Evolutionary conservation across 495 filamentous ascomycete genomes (phyloP).

Genomic region (Podospora comata): DNA sequence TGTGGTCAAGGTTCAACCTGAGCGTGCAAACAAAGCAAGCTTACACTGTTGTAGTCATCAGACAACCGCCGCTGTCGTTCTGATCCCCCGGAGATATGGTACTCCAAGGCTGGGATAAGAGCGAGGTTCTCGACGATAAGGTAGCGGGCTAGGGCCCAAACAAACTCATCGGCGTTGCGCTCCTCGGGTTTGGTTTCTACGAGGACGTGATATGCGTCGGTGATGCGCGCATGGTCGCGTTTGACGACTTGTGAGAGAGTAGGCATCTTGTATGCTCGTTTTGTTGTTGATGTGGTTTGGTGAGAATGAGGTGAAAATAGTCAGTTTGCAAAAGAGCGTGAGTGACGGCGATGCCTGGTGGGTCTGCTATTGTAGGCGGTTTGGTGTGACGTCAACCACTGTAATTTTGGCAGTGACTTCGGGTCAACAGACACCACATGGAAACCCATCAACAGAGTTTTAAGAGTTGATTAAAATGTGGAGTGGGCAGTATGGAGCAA

Average conservation of each 20-base stretch:
- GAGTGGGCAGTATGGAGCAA: no score
- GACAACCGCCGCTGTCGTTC: slow-evolving; percentile 24
- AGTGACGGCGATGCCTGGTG: not conserved
- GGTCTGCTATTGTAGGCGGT: not conserved
- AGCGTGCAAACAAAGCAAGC: slow-evolving; percentile 3
- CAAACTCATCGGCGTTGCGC: slow-evolving; percentile 24
- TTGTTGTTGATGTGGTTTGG: not conserved
- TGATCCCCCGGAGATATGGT: slow-evolving; percentile 22
- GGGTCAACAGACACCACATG: no score
- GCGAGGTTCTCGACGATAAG: slow-evolving; percentile 33
- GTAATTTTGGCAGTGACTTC: slow-evolving; percentile 1
- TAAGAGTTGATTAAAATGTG: no score
- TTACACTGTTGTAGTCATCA: slow-evolving; percentile 29
- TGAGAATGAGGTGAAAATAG: not conserved
- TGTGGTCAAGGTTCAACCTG: not conserved
- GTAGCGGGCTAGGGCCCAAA: slow-evolving; percentile 31
- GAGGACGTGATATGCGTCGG: slow-evolving; percentile 19
- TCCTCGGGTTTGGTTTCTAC: slow-evolving; percentile 18
- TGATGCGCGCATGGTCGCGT: slow-evolving; percentile 25
- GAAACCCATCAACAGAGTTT: no score
- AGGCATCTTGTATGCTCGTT: slow-evolving; percentile 23
- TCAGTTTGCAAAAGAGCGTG: not conserved
- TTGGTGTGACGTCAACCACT: slow-evolving; percentile 12
- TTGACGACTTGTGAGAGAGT: slow-evolving; percentile 30
- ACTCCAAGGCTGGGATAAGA: slow-evolving; percentile 28